phyloP scores from a whole-genome alignment of 1,284 basidiomycete species.

The Microbotryum lychnidis-dioicae region DNA sequence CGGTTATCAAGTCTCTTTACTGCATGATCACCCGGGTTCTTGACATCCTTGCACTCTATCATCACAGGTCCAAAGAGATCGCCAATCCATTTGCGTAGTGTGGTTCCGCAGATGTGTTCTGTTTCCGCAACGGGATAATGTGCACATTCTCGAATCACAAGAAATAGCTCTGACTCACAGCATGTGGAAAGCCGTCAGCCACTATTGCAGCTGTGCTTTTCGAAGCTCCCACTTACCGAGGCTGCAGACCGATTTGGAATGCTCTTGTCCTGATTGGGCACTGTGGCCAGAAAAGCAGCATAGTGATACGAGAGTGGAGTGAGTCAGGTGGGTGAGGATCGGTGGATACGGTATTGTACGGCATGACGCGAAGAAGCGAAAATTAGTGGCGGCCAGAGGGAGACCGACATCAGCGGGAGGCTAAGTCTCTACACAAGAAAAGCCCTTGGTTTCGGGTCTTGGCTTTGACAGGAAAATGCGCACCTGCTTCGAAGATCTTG shows the following conservation, averaged over 20 bases:
- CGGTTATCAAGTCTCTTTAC: not conserved
- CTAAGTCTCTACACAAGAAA: not conserved
- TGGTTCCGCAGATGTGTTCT: too few species aligned
- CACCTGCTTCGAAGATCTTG: conserved; percentile 43
- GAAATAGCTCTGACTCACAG: not conserved
- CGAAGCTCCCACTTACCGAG: conserved; percentile 14
- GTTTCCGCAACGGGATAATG: too few species aligned
- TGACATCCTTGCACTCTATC: not conserved
- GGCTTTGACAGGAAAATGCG: not conserved
- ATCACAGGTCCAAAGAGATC: conserved; percentile 50
- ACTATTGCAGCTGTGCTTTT: not conserved
- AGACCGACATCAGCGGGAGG: not conserved
- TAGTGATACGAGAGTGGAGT: too few species aligned
- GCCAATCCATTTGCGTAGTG: conserved; percentile 61
- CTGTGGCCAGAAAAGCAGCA: conserved; percentile 1
- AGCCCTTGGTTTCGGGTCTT: not conserved
- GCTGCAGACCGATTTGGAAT: conserved; percentile 19
- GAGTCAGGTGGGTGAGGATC: too few species aligned
- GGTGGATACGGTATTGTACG: too few species aligned
- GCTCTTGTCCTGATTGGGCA: conserved; percentile 23
- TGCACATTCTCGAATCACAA: not conserved
- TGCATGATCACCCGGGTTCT: not conserved
- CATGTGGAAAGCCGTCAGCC: not conserved
- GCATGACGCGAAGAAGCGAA: not conserved
- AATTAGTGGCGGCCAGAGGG: not conserved